Evolutionary conservation across 2,329 filamentous ascomycete genomes (phyloP), one percentile per base, ranked within the genome.

Genomic region (Fusarium sp.): DNA sequence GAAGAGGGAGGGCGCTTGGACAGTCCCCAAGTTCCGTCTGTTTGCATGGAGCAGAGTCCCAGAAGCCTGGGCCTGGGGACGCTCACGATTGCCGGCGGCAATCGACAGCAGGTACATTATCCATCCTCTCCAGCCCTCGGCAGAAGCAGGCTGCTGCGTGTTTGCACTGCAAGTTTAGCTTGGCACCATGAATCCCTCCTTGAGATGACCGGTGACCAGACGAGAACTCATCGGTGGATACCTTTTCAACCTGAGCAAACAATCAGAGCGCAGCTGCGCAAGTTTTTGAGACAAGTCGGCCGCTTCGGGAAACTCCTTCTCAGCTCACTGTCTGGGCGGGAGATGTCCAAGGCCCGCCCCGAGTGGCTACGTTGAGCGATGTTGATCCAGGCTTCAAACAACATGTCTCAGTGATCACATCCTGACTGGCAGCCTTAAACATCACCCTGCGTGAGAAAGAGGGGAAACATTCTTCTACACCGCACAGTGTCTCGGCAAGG

Each of bases 331-430:
- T 57, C 55, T 36, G 46, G 34, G 42, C 33, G 61, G 68, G 61
- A 62, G 42, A 42, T 46, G 64, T 59, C 34, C 51, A 62, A 71
- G 66, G 69, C 42, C 69, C 69, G 58, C 66, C 25, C 69, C 69
- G 60, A 62, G 51, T 55, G 51, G 58, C 36, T 60, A 58, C 31
- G 50, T 38, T 34, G 14, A 44, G 29, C 33, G 36, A 29, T 60
- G 51, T 42, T 56, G 38, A 59, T 25, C 58, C 49, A 53, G 50
- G 25, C 50, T 58, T 27, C 42, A 27, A 46, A n/a, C 23, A 27
- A 31, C 27, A 38, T 71, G 50, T 42, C 63, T 58, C 20, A 38
- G 20, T 18, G 29, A 18, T 42, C 34, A 51, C 29, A 40, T 31
- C 42, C 38, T 29, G 11, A 50, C 34, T 23, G 55, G 23, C 23